Evolutionary conservation across 108 stramenopile species (phyloP).

Genomic region (Discostella pseudostelligera): DNA sequence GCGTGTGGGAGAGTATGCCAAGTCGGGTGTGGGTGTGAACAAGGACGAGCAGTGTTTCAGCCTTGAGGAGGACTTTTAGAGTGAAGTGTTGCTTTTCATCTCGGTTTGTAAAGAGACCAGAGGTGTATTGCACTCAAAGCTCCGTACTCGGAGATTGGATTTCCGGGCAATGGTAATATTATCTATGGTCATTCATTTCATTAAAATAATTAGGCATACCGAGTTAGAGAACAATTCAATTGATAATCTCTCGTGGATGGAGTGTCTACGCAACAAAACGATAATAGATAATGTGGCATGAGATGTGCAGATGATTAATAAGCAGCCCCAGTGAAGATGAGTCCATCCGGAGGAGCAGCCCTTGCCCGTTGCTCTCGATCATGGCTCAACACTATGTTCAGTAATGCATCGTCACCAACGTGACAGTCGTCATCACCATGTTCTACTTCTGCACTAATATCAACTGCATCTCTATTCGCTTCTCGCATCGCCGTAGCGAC

Average conservation of each 20-base stretch:
- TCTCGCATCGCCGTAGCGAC: conserved; percentile 60
- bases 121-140: not conserved
- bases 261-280: too few species aligned
- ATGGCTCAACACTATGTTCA: conserved; percentile 38
- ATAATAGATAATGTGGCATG: too few species aligned
- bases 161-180: too few species aligned
- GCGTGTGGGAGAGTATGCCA: conserved; percentile 96
- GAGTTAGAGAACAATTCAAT: too few species aligned
- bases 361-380: conserved; percentile 47
- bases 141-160: conserved; percentile 8
- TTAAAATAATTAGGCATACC: too few species aligned
- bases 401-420: conserved; percentile 29
- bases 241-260: too few species aligned
- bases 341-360: conserved; percentile 65
- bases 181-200: too few species aligned
- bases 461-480: conserved; percentile 11
- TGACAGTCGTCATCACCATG: not conserved
- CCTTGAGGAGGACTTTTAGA: conserved; percentile 91
- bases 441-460: not conserved
- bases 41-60: conserved; percentile 82
- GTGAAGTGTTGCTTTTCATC: not conserved
- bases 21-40: conserved; percentile 90
- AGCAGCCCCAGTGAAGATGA: conserved; percentile 64
- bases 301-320: too few species aligned
- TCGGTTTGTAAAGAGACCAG: not conserved